Base-by-base conservation (phyloP, 768 basidiomycete genomes). In the Kwoniella europaea region DNA sequence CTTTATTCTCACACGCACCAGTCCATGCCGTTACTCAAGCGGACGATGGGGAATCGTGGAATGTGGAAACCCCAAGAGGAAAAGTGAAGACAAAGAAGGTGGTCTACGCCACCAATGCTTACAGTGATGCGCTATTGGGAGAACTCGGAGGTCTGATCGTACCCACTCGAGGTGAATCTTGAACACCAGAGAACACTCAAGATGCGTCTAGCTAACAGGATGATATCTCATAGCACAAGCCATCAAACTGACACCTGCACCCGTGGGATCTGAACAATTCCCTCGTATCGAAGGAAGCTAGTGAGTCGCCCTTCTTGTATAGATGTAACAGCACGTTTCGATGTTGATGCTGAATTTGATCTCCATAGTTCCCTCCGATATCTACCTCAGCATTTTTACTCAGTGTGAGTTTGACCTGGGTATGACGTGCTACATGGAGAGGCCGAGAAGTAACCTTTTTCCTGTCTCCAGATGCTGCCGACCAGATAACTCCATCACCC, bases 21-120 rank as follows among this genome's bases (percentile, higher is more conserved):
- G 74, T 72, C 12, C 53, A 85, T 90, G 50, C 63, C 75, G 35
- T 68, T 42, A 53, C 24, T 57, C 41, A 59, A 65, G 73, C 55
- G 4, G 27, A 29, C 53, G 65, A 66, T 43, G 60, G 60, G 18
- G 52, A 54, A 13, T 84, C 85, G 2, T 92, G 90, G 90, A 77
- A 77, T 0, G 80, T 91, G 13, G 73, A 79, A 4, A 94, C 93
- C 0, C 87, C 89, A 0, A 87, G 92, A n/a, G 93, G 94, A 1
- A 73, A 77, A 1, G 80, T 93, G 22, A 53, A 79, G 4, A 89
- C 91, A 72, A 82, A 85, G 20, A 88, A 89, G 69, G 87, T 96
- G 55, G 85, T 97, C 4, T 92, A 94, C 79, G 92, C 92, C 0
- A 94, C 92, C 10, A 97, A 97, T 76, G 94, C 86, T 0, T 94